Base-by-base conservation (phyloP, 2,329 filamentous ascomycete genomes). In the Talaromyces sp. region DNA sequence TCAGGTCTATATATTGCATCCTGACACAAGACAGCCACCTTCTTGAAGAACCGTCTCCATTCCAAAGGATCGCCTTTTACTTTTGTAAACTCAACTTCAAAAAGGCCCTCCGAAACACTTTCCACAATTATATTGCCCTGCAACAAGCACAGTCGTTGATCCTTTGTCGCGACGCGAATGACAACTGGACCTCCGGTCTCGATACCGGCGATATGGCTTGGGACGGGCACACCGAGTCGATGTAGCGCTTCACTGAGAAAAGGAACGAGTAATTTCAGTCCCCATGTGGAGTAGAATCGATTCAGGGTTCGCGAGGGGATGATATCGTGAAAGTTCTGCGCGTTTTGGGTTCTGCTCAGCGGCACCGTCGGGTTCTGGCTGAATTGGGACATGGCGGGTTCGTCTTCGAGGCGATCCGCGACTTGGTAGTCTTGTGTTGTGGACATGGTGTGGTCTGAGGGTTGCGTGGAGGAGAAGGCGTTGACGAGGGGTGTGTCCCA, bases 31-130 rank as follows among this genome's bases (percentile, higher is more conserved):
- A 96, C 82, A 33, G 91, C 91, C n/a, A 97, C 85, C 76, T 92
- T 93, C 79, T 99, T 99, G 82, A 99, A 99, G 74, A 99, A 92
- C 37, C 95, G 83, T 65, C 95, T 86, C 95, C 96, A 99, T 79
- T 98, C 93, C 57, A 99, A 79, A 5, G 95, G 95, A 79, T 99
- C 95, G 5, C 95, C 95, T 79, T 96, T 97, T 60, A 91, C 84
- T 79, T 99, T 99, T 67, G 96, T 85, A 73, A 99, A 98, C 58
- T 92, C 84, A 31, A 97, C 90, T 75, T 97, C 93, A 25, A 93
- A 83, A 35, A 93, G 76, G 65, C 90, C 88, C 18, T 78, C 80
- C 0, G 79, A 79, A 1, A 80, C 76, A 57, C 71, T 72, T 56
- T 81, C 78, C 54, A 80, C 72, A 7, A 78, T 69, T 9, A 81